Percentiles rank a stretch among this genome's conserved stretches.
These are phyloP conservation scores for Microcera coccophila DNA, from an alignment of 2,329 filamentous ascomycete genomes.

Conservation along the genomic window DNA sequence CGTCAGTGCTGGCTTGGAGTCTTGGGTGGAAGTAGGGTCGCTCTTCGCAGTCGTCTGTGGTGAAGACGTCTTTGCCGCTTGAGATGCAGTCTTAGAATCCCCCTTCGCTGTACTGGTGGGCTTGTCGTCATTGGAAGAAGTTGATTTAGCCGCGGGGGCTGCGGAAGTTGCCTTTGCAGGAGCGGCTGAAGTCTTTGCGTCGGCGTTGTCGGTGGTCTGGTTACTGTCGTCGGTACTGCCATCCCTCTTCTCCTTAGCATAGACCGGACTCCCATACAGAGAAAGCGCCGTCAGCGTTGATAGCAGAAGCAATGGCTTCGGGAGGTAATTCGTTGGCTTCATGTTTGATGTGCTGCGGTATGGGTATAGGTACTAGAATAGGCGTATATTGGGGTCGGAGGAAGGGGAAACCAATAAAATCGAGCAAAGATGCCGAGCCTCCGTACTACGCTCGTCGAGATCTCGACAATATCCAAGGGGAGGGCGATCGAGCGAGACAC, in stretches of 20 bases:
- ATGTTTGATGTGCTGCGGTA: constrained; percentile 16
- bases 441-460: not conserved
- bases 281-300: constrained; percentile 26
- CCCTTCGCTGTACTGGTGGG: constrained; percentile 2
- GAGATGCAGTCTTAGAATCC: constrained; percentile 1
- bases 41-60: constrained; percentile 7
- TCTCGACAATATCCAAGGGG: not conserved
- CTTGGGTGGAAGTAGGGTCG: constrained; percentile 8
- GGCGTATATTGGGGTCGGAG: not conserved
- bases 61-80: constrained; percentile 1
- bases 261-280: constrained; percentile 28
- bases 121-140: not conserved
- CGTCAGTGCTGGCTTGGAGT: constrained; percentile 7
- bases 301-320: constrained; percentile 25
- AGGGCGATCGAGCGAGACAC: not conserved
- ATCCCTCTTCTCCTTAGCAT: constrained; percentile 26
- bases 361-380: constrained; percentile 1
- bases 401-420: not conserved
- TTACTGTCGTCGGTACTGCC: constrained; percentile 7
- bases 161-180: constrained; percentile 1
- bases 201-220: constrained; percentile 3
- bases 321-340: constrained; percentile 27
- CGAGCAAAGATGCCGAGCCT: not conserved
- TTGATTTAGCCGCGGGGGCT: constrained; percentile 8
- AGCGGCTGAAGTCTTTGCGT: not conserved